A percentile compares a stretch with the other conserved stretches of the same genome.
Evolutionary conservation across 2,329 filamentous ascomycete genomes (phyloP).

Genomic region (Diplocarpon mali): DNA sequence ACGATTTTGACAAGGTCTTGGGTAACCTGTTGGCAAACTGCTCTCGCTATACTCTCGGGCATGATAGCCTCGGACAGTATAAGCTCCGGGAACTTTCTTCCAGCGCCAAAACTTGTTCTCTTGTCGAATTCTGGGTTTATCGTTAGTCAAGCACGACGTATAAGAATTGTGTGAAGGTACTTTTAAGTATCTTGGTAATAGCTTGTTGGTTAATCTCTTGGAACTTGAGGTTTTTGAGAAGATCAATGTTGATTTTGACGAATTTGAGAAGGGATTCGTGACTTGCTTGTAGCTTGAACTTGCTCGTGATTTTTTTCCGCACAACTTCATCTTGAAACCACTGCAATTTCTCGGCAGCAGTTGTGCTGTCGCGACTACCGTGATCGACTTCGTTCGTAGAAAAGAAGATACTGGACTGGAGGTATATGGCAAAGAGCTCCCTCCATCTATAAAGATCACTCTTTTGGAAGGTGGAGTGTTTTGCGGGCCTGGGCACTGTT

Average conservation of each 20-base stretch:
- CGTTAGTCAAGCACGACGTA: conserved; percentile 1
- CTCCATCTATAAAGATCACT: conserved; percentile 68
- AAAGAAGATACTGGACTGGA: conserved; percentile 74
- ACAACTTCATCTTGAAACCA: conserved; percentile 62
- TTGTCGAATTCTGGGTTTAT: conserved; percentile 67
- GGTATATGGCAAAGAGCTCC: conserved; percentile 69
- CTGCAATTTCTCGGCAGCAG: conserved; percentile 52
- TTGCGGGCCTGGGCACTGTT: conserved; percentile 39
- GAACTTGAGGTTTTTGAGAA: conserved; percentile 74
- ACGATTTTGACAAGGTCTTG: conserved; percentile 61
- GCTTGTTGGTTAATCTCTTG: conserved; percentile 74
- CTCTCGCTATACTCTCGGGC: conserved; percentile 58
- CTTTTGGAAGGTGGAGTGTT: conserved; percentile 45
- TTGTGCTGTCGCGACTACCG: conserved; percentile 52
- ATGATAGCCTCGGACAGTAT: conserved; percentile 51
- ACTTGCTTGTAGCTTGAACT: conserved; percentile 58
- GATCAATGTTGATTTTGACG: conserved; percentile 57
- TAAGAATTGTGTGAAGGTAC: conserved; percentile 30
- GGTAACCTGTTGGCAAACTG: conserved; percentile 64
- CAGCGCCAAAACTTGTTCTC: conserved; percentile 62
- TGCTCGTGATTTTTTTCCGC: conserved; percentile 43
- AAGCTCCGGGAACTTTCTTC: conserved; percentile 47
- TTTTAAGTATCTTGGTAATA: conserved; percentile 77
- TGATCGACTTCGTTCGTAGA: conserved; percentile 63
- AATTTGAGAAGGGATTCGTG: conserved; percentile 54